Conservation (phyloP, 2,329 filamentous ascomycete species). For the Pseudopithomyces maydicus region DNA sequence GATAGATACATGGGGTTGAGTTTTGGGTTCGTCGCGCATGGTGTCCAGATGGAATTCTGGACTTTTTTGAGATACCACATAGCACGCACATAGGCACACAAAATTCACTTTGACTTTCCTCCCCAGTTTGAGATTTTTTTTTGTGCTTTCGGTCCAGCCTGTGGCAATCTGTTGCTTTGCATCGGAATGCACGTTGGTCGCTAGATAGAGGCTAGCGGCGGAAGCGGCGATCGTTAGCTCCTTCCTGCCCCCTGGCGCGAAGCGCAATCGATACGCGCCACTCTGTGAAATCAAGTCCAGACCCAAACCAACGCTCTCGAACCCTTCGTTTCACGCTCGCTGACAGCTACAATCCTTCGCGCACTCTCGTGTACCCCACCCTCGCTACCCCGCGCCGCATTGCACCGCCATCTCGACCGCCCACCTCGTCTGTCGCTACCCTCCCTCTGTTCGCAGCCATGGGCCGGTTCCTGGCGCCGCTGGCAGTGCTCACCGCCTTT, state of each 20-base stretch:
- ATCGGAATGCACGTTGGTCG: constrained; percentile 8
- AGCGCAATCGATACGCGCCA: constrained; percentile 27
- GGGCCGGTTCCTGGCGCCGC: constrained; percentile 31
- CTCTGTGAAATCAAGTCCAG: constrained; percentile 21
- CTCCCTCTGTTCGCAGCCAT: constrained; percentile 20
- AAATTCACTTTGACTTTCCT: constrained; percentile 1
- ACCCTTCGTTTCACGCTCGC: constrained; percentile 1
- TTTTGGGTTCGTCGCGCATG: not conserved
- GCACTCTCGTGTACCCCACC: constrained; percentile 3
- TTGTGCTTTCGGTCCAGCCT: too few relatives aligned
- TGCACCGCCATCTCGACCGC: not conserved
- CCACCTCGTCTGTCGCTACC: constrained; percentile 23
- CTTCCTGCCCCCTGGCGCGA: constrained; percentile 15
- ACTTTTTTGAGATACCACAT: constrained; percentile 12
- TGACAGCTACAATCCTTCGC: constrained; percentile 5
- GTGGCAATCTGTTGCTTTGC: not conserved
- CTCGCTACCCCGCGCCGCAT: constrained; percentile 1
- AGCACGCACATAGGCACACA: constrained; percentile 7
- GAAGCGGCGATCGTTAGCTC: constrained; percentile 8
- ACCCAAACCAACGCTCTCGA: constrained; percentile 3
- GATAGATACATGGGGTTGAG: not conserved
- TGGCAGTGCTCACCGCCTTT: constrained; percentile 43
- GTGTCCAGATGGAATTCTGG: constrained; percentile 3
- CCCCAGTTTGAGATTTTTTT: not conserved
- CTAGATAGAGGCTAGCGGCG: constrained; percentile 4